Evolutionary conservation across 2,329 filamentous ascomycete genomes (phyloP).

Genomic region (Parastagonospora nodorum): DNA sequence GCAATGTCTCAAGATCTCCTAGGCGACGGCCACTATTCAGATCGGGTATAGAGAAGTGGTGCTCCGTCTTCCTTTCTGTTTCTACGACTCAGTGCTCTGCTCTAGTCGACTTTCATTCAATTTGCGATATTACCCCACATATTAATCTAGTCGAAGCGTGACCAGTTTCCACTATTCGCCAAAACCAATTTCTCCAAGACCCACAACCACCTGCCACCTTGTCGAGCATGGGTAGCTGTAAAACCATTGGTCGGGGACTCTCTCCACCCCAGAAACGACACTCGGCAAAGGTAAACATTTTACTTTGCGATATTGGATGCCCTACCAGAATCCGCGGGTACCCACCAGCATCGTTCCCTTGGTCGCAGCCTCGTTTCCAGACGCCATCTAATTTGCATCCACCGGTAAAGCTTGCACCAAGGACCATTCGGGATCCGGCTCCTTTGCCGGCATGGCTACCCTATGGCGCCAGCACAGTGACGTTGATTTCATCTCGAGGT

Average conservation of each 20-base stretch:
- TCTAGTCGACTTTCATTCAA: conserved; percentile 18
- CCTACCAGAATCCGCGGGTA: conserved; percentile 15
- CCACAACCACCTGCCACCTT: neutral
- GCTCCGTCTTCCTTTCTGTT: conserved; percentile 10
- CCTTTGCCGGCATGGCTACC: conserved; percentile 21
- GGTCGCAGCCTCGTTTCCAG: conserved; percentile 25
- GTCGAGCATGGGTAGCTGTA: neutral
- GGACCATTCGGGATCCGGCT: conserved; percentile 23
- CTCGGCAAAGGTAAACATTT: conserved; percentile 14
- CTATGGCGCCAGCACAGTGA: conserved; percentile 19
- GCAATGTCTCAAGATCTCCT: neutral
- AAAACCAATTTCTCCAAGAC: conserved; percentile 5
- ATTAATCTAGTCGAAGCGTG: conserved; percentile 39
- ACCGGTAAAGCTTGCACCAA: conserved; percentile 25
- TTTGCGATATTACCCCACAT: conserved; percentile 36
- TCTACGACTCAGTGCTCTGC: conserved; percentile 13
- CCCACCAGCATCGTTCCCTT: conserved; percentile 15
- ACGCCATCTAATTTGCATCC: conserved; percentile 17
- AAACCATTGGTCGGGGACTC: conserved; percentile 8
- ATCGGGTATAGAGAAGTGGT: neutral
- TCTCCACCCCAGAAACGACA: conserved; percentile 11
- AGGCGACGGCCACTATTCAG: neutral
- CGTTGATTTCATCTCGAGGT: conserved; percentile 33
- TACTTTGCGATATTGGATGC: conserved; percentile 31
- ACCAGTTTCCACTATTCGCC: conserved; percentile 18